Conservation (phyloP, 106 monocot genomes). For the Platanthera guangdongensis region DNA sequence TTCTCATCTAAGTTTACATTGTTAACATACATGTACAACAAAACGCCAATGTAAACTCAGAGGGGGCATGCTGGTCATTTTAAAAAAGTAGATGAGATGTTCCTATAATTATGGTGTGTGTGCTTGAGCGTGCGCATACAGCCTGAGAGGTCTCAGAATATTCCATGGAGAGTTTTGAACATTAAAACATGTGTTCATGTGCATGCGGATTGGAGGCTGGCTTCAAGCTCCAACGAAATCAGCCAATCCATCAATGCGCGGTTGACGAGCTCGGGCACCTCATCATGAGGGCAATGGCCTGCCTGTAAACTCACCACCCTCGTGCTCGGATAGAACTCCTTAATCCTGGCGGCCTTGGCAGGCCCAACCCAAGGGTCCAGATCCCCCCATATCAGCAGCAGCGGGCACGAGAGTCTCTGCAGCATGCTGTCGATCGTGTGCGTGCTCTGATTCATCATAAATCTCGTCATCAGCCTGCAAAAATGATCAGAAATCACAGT, state of each 20-base stretch:
- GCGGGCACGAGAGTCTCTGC: constrained; percentile 66
- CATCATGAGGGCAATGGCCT: constrained; percentile 95
- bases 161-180: too few relatives aligned
- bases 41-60: too few relatives aligned
- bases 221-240: constrained; percentile 35
- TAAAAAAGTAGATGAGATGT: too few relatives aligned
- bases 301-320: constrained; percentile 76
- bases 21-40: too few relatives aligned
- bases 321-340: constrained; percentile 85
- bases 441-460: constrained; percentile 78
- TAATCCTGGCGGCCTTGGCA: constrained; percentile 53
- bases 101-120: too few relatives aligned
- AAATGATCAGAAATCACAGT: background rate
- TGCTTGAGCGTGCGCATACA: too few relatives aligned
- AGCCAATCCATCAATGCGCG: constrained; percentile 75
- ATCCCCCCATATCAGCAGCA: constrained; percentile 87
- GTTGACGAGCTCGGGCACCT: constrained; percentile 89
- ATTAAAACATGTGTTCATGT: background rate
- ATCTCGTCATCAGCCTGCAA: constrained; percentile 77
- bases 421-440: constrained; percentile 73
- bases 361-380: constrained; percentile 97
- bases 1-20: too few relatives aligned
- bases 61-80: too few relatives aligned
- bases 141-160: too few relatives aligned
- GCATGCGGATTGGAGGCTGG: constrained; percentile 28